A percentile compares a stretch with the other conserved stretches of the same genome.
Evolutionary conservation across 73 alveolate genomes (phyloP).

Genomic region (Durusdinium trenchii): DNA sequence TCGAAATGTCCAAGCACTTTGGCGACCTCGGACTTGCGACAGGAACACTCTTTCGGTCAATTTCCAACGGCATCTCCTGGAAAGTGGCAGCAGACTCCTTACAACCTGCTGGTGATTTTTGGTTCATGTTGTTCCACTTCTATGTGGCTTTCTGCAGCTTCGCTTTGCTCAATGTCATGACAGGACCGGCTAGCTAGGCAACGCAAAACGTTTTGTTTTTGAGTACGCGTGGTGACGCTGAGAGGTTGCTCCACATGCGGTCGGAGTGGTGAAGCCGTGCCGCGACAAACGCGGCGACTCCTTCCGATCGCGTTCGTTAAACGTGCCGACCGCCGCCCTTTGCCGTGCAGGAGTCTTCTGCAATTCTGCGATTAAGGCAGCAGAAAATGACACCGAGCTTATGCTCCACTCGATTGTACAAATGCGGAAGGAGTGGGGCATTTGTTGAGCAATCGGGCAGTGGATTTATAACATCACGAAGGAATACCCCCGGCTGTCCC

Average conservation of each 20-base stretch:
- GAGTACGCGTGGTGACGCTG: no score
- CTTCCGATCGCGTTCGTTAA: no score
- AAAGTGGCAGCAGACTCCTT: conserved; percentile 22
- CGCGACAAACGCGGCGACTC: no score
- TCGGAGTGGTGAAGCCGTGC: no score
- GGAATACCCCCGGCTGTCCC: no score
- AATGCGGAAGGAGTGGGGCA: conserved; percentile 51
- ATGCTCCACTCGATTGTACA: conserved; percentile 53
- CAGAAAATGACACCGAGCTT: conserved; percentile 71
- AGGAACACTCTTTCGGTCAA: neutral
- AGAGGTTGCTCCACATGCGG: no score
- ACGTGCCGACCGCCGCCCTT: no score
- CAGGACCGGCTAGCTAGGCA: conserved; percentile 47
- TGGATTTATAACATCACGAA: no score
- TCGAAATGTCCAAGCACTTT: neutral
- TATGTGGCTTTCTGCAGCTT: conserved; percentile 49
- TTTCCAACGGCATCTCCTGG: conserved; percentile 73
- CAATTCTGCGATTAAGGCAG: conserved; percentile 76
- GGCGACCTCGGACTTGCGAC: conserved; percentile 35
- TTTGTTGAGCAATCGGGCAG: neutral
- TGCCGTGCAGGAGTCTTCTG: conserved; percentile 40
- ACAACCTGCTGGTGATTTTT: conserved; percentile 30
- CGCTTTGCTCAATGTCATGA: conserved; percentile 18
- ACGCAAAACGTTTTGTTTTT: no score
- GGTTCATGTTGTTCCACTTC: conserved; percentile 67